Conservation (phyloP, 192 early-diverging fungal genomes). For the Podila verticillata region DNA sequence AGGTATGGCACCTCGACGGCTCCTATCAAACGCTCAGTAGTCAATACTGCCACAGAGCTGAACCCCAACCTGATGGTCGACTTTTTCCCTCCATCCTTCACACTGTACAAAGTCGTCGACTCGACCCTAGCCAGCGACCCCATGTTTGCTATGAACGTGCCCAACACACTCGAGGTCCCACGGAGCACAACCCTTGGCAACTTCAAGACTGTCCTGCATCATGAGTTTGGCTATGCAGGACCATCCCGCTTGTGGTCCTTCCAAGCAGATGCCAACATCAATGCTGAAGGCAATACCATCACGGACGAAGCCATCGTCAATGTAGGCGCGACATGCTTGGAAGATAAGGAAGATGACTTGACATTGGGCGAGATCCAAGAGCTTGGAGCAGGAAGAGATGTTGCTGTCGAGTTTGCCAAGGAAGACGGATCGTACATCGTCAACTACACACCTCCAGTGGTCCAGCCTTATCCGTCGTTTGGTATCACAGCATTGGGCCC, state of each 20-base stretch:
- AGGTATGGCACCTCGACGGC: slow-evolving; percentile 55
- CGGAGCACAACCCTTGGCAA: slow-evolving; percentile 29
- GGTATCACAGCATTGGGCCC: slow-evolving; percentile 4
- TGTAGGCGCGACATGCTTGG: slow-evolving; percentile 13
- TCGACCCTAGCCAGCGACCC: slow-evolving; percentile 8
- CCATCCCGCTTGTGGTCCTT: slow-evolving; percentile 37
- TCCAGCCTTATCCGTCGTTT: neutral
- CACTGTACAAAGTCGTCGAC: slow-evolving; percentile 39
- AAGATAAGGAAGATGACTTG: slow-evolving; percentile 27
- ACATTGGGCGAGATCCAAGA: slow-evolving; percentile 22
- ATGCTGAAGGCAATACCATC: slow-evolving; percentile 24
- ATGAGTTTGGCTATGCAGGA: slow-evolving; percentile 7
- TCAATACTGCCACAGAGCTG: slow-evolving; percentile 24
- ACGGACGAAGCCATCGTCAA: neutral
- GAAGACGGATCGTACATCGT: slow-evolving; percentile 26
- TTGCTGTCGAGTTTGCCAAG: slow-evolving; percentile 17
- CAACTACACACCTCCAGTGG: neutral
- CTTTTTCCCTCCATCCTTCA: slow-evolving; percentile 52
- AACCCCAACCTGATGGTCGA: slow-evolving; percentile 43
- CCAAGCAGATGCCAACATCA: neutral
- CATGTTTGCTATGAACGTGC: slow-evolving; percentile 17
- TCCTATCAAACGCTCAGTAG: slow-evolving; percentile 49
- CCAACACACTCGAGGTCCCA: slow-evolving; percentile 33
- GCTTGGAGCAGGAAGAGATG: slow-evolving; percentile 2
- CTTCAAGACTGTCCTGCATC: slow-evolving; percentile 21